Base-by-base conservation (phyloP, 2,329 filamentous ascomycete species). In the Helotiales sp. region DNA sequence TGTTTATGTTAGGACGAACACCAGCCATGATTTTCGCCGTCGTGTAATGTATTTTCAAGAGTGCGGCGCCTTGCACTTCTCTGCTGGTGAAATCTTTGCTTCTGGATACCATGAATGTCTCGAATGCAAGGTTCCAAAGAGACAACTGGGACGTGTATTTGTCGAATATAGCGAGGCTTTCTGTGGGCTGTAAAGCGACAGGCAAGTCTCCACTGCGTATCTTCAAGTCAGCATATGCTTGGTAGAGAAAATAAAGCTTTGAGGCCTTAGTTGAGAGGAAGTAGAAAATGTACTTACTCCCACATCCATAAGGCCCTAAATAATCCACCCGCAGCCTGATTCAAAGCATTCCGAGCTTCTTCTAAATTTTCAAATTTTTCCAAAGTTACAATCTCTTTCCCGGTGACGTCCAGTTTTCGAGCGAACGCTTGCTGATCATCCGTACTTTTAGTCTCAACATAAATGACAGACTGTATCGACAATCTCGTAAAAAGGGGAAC, bases 41-140 rank as follows among this genome's bases (percentile, higher is more conserved):
- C 15, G 54, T 59, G 31, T 63, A 52, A 51, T 66, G 63, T 22
- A 66, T 60, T 52, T 66, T 66, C 9, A 66, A 50, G 36, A 66
- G 58, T 38, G 60, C 57, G 9, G 62, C 62, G 27, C 62, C 60
- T 19, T 56, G 58, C 3, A 66, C 27, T 47, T 66, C 48, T 52
- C 36, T 62, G 46, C 38, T 50, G 44, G 42, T 54, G 25, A 64
- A 40, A 29, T 44, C 13, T 42, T 30, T 31, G 33, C 33, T 58
- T 46, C 61, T 58, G 9, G 55, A 36, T 36, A 48, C 36, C 59
- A 65, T 55, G 44, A 64, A 62, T 30, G 46, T 51, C 29, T 63
- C 53, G 55, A 63, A 65, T 10, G 61, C 49, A 19, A 34, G 6
- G 29, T 56, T 59, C 61, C 61, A 63, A 9, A 49, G 33, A 30